These are phyloP conservation scores for Fraxinus latifolia DNA, from an alignment of 305 asterid genomes.

Conservation along the genomic window DNA sequence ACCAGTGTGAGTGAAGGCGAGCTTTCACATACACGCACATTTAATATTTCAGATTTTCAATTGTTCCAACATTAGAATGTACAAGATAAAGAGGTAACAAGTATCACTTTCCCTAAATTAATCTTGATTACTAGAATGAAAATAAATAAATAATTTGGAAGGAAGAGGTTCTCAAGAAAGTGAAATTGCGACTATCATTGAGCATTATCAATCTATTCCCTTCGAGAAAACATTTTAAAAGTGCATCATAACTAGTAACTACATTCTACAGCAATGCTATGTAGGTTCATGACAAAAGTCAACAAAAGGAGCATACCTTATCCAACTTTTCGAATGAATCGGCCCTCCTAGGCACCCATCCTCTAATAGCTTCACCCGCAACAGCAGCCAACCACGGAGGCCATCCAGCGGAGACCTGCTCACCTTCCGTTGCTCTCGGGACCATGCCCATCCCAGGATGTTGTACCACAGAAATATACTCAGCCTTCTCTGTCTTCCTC, in stretches of 20 bases:
- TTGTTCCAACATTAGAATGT: neutral
- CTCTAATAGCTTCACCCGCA: constrained; percentile 93
- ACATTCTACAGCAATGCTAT: neutral
- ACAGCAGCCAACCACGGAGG: constrained; percentile 95
- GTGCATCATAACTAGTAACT: neutral
- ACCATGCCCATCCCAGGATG: constrained; percentile 56
- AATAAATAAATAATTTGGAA: neutral
- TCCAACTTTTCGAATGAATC: constrained; percentile 93
- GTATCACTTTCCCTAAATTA: neutral
- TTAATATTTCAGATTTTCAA: neutral
- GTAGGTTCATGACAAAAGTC: constrained; percentile 16
- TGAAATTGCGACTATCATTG: neutral
- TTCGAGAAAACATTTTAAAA: neutral
- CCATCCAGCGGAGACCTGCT: constrained; percentile 95
- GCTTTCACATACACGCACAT: neutral
- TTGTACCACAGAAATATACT: constrained; percentile 36
- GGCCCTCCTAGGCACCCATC: constrained; percentile 93
- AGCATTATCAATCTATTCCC: neutral
- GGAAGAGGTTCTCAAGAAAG: neutral
- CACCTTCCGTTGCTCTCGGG: constrained; percentile 66
- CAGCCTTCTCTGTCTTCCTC: constrained; percentile 67
- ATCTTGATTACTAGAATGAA: neutral
- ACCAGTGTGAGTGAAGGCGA: neutral
- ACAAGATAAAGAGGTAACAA: neutral
- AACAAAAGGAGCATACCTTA: constrained; percentile 51